A percentile compares a stretch with the other conserved stretches of the same genome.
Conservation (phyloP, 495 filamentous ascomycete species). For the Penicillium odoratum region DNA sequence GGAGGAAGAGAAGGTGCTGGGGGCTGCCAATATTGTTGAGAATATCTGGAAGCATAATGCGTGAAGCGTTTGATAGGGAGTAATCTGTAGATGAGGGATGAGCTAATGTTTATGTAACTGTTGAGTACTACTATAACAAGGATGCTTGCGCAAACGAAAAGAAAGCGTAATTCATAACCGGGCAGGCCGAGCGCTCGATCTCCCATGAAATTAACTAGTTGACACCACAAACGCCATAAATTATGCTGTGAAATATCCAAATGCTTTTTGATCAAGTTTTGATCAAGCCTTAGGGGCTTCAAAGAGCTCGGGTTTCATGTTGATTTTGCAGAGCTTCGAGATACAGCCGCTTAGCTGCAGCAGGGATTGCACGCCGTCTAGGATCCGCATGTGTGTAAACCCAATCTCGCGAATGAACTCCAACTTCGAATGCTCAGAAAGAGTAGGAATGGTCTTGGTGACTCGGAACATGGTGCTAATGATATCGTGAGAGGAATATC, state of each 20-base stretch:
- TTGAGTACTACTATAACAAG: not conserved
- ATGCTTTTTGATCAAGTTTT: constrained; percentile 18
- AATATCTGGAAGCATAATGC: constrained; percentile 27
- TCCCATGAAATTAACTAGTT: constrained; percentile 16
- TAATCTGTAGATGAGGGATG: too few relatives aligned
- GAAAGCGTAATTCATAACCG: constrained; percentile 21
- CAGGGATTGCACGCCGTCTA: constrained; percentile 93
- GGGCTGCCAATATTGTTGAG: constrained; percentile 45
- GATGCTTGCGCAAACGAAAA: not conserved
- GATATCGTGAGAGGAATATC: constrained; percentile 95
- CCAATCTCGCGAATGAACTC: constrained; percentile 98
- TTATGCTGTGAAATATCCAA: constrained; percentile 25
- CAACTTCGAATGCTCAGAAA: constrained; percentile 91
- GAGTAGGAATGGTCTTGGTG: constrained; percentile 85
- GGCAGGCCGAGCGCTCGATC: constrained; percentile 9
- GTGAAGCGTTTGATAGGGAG: not conserved
- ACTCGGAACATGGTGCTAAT: constrained; percentile 99
- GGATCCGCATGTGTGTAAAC: constrained; percentile 98
- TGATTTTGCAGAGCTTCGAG: constrained; percentile 84
- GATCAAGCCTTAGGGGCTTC: constrained; percentile 46
- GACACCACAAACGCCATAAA: constrained; percentile 25
- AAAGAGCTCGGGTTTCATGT: constrained; percentile 93
- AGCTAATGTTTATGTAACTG: too few relatives aligned
- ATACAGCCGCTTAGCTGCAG: constrained; percentile 92
- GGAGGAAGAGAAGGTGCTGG: constrained; percentile 55